Percentiles rank a stretch among this genome's conserved stretches.
These are phyloP conservation scores for Salix exigua DNA, from an alignment of 345 rosid species.

Conservation along the genomic window DNA sequence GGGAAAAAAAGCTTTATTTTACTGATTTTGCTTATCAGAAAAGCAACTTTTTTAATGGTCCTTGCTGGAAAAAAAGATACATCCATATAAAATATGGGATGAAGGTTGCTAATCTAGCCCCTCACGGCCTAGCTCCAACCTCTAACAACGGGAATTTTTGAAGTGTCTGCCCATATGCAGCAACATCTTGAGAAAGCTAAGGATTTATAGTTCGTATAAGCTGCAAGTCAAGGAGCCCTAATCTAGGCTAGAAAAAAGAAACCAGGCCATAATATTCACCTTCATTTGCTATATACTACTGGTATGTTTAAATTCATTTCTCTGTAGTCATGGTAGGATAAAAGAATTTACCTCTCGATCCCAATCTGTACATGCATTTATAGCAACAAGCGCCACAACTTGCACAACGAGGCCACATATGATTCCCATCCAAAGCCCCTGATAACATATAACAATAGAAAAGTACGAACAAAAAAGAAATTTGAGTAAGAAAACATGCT, in stretches of 20 bases:
- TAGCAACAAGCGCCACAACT: conserved; percentile 35
- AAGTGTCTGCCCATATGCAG: not conserved
- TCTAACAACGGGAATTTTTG: not conserved
- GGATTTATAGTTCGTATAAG: not conserved
- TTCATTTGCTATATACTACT: not conserved
- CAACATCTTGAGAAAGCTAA: not conserved
- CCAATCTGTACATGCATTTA: conserved; percentile 39
- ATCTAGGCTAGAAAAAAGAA: not conserved
- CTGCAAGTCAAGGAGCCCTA: not conserved
- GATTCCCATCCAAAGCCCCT: conserved; percentile 58
- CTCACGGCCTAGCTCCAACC: not conserved
- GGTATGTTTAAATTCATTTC: not conserved
- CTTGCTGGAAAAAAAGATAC: not conserved
- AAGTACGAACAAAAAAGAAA: too few species aligned
- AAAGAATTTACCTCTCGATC: conserved; percentile 29
- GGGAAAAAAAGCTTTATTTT: not conserved
- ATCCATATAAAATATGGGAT: not conserved
- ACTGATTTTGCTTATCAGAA: not conserved
- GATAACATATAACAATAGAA: not conserved
- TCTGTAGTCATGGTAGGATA: not conserved
- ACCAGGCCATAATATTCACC: not conserved
- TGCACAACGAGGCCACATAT: conserved; percentile 39
- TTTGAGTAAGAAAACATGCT: not conserved
- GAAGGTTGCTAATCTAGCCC: not conserved
- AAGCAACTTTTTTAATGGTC: not conserved